Conservation (phyloP, 2,329 filamentous ascomycete species). For the Xylaria sp. region DNA sequence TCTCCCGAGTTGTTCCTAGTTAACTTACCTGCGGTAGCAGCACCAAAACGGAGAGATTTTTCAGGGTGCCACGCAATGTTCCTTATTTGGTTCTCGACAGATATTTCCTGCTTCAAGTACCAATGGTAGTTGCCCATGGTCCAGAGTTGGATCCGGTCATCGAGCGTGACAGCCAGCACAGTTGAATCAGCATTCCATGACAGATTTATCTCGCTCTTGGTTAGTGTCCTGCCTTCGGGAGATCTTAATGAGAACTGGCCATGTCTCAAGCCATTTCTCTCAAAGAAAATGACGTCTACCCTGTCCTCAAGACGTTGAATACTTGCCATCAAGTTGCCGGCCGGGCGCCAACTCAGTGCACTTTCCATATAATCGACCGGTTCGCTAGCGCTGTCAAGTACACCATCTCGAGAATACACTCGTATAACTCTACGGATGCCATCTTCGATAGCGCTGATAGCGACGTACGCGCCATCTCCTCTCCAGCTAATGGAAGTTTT, state of each 20-base stretch:
- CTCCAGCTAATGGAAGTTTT: slow-evolving; percentile 86
- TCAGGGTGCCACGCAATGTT: slow-evolving; percentile 84
- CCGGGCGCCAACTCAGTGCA: slow-evolving; percentile 88
- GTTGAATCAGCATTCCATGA: slow-evolving; percentile 94
- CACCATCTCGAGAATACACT: slow-evolving; percentile 89
- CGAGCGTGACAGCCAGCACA: slow-evolving; percentile 82
- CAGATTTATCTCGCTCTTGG: slow-evolving; percentile 70
- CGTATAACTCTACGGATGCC: slow-evolving; percentile 80
- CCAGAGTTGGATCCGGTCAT: slow-evolving; percentile 87
- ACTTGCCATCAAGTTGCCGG: slow-evolving; percentile 89
- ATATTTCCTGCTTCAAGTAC: slow-evolving; percentile 93
- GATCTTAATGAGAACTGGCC: slow-evolving; percentile 87
- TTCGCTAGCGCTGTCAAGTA: slow-evolving; percentile 92
- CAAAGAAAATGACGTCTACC: slow-evolving; percentile 93
- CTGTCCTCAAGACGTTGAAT: slow-evolving; percentile 76
- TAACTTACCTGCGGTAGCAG: slow-evolving; percentile 61
- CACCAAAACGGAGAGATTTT: slow-evolving; percentile 75
- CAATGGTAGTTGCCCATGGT: slow-evolving; percentile 98
- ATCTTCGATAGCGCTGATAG: slow-evolving; percentile 81
- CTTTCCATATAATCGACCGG: slow-evolving; percentile 92
- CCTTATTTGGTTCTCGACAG: slow-evolving; percentile 50
- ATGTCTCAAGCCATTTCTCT: slow-evolving; percentile 96
- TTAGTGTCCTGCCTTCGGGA: slow-evolving; percentile 64
- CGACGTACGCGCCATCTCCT: slow-evolving; percentile 91
- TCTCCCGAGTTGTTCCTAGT: not conserved